Evolutionary conservation across 1,284 basidiomycete genomes (phyloP).

Genomic region (Ustilago hordei): DNA sequence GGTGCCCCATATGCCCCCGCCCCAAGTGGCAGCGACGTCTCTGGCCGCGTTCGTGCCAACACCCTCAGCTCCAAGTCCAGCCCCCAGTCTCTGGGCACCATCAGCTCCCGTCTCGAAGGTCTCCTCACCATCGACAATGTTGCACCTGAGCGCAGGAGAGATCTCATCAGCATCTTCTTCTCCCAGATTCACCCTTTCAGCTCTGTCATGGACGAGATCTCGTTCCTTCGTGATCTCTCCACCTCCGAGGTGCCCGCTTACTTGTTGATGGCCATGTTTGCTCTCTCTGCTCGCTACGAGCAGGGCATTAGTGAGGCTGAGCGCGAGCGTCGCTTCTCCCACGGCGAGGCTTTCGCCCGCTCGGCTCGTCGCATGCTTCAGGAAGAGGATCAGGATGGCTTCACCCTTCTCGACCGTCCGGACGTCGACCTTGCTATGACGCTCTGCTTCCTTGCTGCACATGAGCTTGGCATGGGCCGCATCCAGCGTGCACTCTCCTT

Average conservation of each 20-base stretch:
- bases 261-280: constrained; percentile 71
- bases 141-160: constrained; percentile 41
- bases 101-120: constrained; percentile 25
- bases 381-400: constrained; percentile 55
- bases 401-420: constrained; percentile 50
- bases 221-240: constrained; percentile 71
- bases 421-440: constrained; percentile 70
- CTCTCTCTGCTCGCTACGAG: constrained; percentile 70
- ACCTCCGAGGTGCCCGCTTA: constrained; percentile 69
- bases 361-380: constrained; percentile 53
- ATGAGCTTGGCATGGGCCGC: constrained; percentile 70
- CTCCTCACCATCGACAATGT: constrained; percentile 40
- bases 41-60: constrained; percentile 37
- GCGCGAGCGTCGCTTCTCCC: constrained; percentile 40
- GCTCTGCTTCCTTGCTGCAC: constrained; percentile 69
- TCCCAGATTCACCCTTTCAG: constrained; percentile 70
- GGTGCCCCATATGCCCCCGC: constrained; percentile 17
- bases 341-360: constrained; percentile 51
- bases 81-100: constrained; percentile 23
- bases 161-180: constrained; percentile 69
- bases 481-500: constrained; percentile 69
- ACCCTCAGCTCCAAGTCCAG: constrained; percentile 45
- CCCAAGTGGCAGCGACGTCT: constrained; percentile 36
- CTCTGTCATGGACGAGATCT: constrained; percentile 71
- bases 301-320: constrained; percentile 55